These are phyloP conservation scores for Rhypophila decipiens DNA, from an alignment of 495 filamentous ascomycete species.

Conservation along the genomic window DNA sequence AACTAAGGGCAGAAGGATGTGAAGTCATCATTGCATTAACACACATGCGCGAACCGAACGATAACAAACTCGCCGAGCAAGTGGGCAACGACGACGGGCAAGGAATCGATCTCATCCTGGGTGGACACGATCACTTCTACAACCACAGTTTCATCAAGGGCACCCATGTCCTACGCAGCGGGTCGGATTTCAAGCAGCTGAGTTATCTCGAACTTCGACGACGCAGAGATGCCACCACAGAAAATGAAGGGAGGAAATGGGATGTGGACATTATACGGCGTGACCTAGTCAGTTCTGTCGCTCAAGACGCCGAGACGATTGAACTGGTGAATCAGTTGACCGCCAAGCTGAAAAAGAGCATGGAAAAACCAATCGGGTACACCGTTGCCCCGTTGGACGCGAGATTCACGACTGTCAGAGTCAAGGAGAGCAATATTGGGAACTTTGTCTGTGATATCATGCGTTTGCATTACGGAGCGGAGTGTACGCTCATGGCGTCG, in stretches of 20 bases:
- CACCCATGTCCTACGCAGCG: conserved; percentile 73
- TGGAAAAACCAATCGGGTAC: conserved; percentile 79
- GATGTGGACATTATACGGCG: conserved; percentile 69
- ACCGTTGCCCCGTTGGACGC: conserved; percentile 75
- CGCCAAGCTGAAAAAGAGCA: conserved; percentile 59
- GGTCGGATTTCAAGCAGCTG: conserved; percentile 84
- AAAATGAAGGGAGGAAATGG: conserved; percentile 43
- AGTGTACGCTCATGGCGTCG: conserved; percentile 77
- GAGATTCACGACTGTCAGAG: conserved; percentile 74
- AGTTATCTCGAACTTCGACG: conserved; percentile 74
- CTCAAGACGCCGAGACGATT: conserved; percentile 50
- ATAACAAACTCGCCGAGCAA: conserved; percentile 70
- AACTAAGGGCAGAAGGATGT: conserved; percentile 66
- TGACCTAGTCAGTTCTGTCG: conserved; percentile 62
- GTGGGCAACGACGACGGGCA: conserved; percentile 55
- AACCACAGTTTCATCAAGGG: conserved; percentile 67
- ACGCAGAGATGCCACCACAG: conserved; percentile 33
- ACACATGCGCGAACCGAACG: conserved; percentile 81
- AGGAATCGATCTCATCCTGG: conserved; percentile 82
- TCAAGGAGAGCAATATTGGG: conserved; percentile 71
- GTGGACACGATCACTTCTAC: conserved; percentile 89
- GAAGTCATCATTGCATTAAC: conserved; percentile 77
- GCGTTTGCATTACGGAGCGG: conserved; percentile 70
- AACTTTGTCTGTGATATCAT: conserved; percentile 91
- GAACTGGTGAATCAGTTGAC: conserved; percentile 62